phyloP scores from a whole-genome alignment of 306 rosid genomes.

The Crataegus laevigata region DNA sequence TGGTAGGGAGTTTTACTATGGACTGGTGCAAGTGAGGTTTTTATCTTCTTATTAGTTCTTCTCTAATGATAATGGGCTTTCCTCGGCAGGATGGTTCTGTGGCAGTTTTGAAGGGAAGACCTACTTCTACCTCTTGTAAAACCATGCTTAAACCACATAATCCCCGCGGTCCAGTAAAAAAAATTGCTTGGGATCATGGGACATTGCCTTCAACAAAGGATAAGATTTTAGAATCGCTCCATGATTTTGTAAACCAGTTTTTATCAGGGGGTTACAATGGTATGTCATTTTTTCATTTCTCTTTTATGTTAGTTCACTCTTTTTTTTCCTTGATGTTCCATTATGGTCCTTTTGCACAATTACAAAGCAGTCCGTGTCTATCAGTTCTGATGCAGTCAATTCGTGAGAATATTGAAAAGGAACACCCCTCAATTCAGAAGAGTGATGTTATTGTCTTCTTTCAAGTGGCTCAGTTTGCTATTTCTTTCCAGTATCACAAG shows the following conservation, averaged over 20 bases:
- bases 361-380: constrained; percentile 13
- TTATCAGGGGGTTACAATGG: constrained; percentile 79
- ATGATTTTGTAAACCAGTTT: constrained; percentile 69
- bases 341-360: constrained; percentile 16
- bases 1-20: constrained; percentile 46
- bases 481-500: constrained; percentile 76
- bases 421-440: constrained; percentile 66
- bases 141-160: constrained; percentile 50
- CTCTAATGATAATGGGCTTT: constrained; percentile 19
- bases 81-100: constrained; percentile 81
- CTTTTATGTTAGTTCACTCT: neutral
- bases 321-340: neutral
- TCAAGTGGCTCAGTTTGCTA: constrained; percentile 82
- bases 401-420: constrained; percentile 72
- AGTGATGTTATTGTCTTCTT: constrained; percentile 69
- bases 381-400: constrained; percentile 81
- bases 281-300: constrained; percentile 17
- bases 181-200: constrained; percentile 84
- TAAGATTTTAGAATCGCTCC: constrained; percentile 66
- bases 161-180: constrained; percentile 55
- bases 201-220: constrained; percentile 56
- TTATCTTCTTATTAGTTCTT: neutral
- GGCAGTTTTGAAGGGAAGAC: constrained; percentile 76
- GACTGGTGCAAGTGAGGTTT: constrained; percentile 4
- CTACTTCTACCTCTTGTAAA: constrained; percentile 44